Conservation (phyloP, 495 filamentous ascomycete genomes). For the Chaetomium fimeti region DNA sequence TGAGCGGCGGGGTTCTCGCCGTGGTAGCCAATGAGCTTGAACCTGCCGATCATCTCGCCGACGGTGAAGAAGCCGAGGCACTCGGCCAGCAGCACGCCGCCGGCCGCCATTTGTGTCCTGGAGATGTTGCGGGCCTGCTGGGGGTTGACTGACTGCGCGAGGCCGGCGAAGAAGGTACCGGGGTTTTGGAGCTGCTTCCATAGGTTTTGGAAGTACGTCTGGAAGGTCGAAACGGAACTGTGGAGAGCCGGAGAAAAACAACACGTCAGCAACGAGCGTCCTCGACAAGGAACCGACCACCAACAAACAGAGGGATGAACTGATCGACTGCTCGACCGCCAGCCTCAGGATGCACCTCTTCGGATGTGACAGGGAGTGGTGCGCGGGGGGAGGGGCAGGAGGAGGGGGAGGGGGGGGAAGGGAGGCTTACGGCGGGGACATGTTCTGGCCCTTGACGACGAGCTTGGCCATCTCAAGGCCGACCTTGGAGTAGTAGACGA, state of each 20-base stretch:
- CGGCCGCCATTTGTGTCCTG: slow-evolving; percentile 62
- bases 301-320: slow-evolving; percentile 10
- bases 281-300: neutral
- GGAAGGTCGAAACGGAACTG: slow-evolving; percentile 77
- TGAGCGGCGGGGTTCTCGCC: slow-evolving; percentile 63
- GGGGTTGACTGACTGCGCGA: slow-evolving; percentile 50
- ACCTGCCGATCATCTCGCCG: slow-evolving; percentile 91
- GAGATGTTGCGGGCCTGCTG: slow-evolving; percentile 66
- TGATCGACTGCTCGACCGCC: neutral
- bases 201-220: slow-evolving; percentile 77
- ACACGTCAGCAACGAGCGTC: slow-evolving; percentile 30
- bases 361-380: neutral
- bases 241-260: neutral
- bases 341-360: neutral
- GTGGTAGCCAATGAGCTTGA: slow-evolving; percentile 91
- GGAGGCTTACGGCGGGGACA: slow-evolving; percentile 84
- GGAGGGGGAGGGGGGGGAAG: neutral
- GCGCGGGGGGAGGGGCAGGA: too few species aligned
- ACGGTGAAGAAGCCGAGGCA: slow-evolving; percentile 95
- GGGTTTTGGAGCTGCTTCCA: slow-evolving; percentile 69
- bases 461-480: slow-evolving; percentile 81
- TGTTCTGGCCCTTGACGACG: slow-evolving; percentile 83
- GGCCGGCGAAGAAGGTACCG: slow-evolving; percentile 40
- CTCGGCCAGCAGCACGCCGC: slow-evolving; percentile 78
- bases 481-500: slow-evolving; percentile 88